Evolutionary conservation across 169 alveolate genomes (phyloP).

Genomic region (Babesia bigemina): DNA sequence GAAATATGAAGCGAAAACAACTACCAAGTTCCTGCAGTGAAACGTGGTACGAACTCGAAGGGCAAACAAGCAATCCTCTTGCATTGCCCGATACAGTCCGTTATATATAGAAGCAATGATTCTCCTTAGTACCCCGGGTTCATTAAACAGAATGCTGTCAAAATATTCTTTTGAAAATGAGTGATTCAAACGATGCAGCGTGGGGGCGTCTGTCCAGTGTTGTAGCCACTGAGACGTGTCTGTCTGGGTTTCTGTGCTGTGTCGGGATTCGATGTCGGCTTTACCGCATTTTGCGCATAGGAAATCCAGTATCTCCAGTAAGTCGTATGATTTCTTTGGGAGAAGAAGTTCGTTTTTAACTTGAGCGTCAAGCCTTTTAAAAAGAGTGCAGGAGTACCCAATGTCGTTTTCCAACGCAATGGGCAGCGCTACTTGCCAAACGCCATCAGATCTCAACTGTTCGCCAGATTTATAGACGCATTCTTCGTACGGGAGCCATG

Average conservation of each 20-base stretch:
- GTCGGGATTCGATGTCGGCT: background rate
- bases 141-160: background rate
- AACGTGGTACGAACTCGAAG: background rate
- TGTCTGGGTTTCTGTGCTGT: background rate
- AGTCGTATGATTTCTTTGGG: background rate
- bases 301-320: background rate
- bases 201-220: background rate
- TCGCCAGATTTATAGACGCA: background rate
- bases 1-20: background rate
- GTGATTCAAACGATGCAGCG: background rate
- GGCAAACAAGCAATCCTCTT: background rate
- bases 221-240: too few relatives aligned
- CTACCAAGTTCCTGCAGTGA: background rate
- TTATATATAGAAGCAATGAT: background rate
- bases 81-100: background rate
- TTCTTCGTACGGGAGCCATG: conserved; percentile 25
- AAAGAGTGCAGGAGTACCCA: background rate
- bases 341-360: background rate
- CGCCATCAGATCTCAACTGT: background rate
- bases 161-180: background rate
- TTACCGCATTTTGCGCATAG: background rate
- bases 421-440: conserved; percentile 9
- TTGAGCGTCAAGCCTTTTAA: background rate
- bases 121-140: background rate
- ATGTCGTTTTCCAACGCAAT: conserved; percentile 11